A percentile compares a stretch with the other conserved stretches of the same genome.
phyloP scores from a whole-genome alignment of 129 eudicot species.

The Chrysanthemum seticuspe region DNA sequence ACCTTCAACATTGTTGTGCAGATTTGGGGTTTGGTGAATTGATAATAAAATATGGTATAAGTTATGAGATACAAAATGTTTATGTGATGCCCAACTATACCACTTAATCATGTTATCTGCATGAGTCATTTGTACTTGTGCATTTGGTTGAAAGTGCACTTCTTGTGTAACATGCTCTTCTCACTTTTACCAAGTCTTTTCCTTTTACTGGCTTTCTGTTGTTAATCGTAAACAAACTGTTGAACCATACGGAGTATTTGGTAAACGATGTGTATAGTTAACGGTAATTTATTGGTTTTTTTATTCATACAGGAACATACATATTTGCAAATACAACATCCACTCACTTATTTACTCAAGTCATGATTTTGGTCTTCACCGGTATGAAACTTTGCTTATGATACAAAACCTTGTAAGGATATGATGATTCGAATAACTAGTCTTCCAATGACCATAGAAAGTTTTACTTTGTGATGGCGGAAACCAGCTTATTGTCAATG shows the following conservation, averaged over 20 bases:
- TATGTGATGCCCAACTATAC: constrained; percentile 14
- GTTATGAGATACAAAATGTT: constrained; percentile 16
- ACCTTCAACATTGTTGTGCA: background rate
- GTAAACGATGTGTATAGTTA: background rate
- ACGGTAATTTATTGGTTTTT: too few species aligned
- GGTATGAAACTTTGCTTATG: constrained; percentile 7
- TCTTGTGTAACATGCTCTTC: constrained; percentile 29
- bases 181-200: constrained; percentile 12
- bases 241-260: background rate
- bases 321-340: constrained; percentile 26
- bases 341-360: constrained; percentile 11
- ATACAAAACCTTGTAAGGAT: constrained; percentile 20
- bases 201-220: constrained; percentile 10
- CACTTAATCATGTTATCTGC: constrained; percentile 22
- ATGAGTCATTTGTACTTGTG: constrained; percentile 33
- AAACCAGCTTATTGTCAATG: constrained; percentile 55
- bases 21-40: background rate
- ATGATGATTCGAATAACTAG: background rate
- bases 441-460: background rate
- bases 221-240: background rate
- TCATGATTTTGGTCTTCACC: constrained; percentile 4
- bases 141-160: constrained; percentile 35
- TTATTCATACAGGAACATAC: constrained; percentile 23
- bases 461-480: constrained; percentile 48
- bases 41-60: constrained; percentile 7